Conservation (phyloP, 345 rosid genomes). For the Syzygium aqueum region DNA sequence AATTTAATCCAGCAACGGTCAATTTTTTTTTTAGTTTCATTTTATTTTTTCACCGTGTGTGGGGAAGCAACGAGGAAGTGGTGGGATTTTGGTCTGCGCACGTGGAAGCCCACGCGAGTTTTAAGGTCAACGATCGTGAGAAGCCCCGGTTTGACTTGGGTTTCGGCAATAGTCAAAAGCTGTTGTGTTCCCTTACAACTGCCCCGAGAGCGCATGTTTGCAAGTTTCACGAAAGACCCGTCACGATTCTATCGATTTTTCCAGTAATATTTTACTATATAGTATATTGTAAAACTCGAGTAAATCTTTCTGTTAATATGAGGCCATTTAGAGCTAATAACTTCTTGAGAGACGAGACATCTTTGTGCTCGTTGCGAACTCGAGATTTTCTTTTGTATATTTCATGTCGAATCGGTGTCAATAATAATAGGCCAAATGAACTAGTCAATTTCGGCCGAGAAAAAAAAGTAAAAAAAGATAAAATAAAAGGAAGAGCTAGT, state of each 20-base stretch:
- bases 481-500: no score
- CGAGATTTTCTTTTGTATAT: background rate
- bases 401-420: background rate
- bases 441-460: background rate
- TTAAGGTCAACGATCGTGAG: background rate
- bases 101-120: background rate
- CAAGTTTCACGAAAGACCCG: background rate
- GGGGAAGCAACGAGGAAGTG: background rate
- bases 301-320: background rate
- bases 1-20: background rate
- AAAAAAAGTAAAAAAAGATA: no score
- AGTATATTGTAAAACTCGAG: background rate
- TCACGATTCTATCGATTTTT: background rate
- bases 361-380: background rate
- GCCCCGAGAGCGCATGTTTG: accelerated
- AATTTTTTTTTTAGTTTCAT: background rate
- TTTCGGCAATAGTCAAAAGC: background rate
- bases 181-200: background rate
- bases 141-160: background rate
- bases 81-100: background rate
- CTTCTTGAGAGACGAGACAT: no score
- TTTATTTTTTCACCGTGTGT: background rate
- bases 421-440: background rate
- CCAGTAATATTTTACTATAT: background rate
- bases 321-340: no score